Percentiles rank a stretch among this genome's conserved stretches.
Conservation (phyloP, 495 filamentous ascomycete genomes). For the Penicillium tannophilum region DNA sequence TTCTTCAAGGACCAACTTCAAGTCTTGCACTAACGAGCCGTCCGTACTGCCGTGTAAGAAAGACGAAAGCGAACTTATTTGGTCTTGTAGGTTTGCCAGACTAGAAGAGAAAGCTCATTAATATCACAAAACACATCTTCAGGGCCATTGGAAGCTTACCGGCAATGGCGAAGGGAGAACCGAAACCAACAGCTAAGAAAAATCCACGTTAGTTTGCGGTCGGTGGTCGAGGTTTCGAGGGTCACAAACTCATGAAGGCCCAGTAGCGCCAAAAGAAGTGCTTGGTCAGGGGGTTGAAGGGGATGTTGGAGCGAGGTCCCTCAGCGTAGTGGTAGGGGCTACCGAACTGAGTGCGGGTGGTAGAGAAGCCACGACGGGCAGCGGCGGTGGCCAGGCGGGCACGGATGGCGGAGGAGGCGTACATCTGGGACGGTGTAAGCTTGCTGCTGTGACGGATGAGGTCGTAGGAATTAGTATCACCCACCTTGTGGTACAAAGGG, state of each 20-base stretch:
- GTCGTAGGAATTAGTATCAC: conserved; percentile 14
- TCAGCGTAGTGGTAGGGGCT: conserved; percentile 98
- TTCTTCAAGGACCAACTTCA: conserved; percentile 27
- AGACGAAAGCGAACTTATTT: conserved; percentile 33
- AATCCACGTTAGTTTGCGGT: conserved; percentile 33
- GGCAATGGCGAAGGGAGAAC: conserved; percentile 77
- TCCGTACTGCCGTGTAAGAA: conserved; percentile 25
- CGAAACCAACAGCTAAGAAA: conserved; percentile 68
- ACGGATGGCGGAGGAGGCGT: conserved; percentile 77
- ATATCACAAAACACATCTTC: conserved; percentile 6
- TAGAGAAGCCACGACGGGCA: conserved; percentile 91
- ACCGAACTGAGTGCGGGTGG: conserved; percentile 80
- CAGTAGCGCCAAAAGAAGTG: conserved; percentile 84
- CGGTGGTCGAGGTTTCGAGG: conserved; percentile 16
- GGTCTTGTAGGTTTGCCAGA: conserved; percentile 85
- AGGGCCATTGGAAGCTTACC: conserved; percentile 55
- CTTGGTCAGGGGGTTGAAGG: conserved; percentile 91
- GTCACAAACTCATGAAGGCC: conserved; percentile 68
- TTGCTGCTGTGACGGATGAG: conserved; percentile 13
- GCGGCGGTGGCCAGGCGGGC: conserved; percentile 64
- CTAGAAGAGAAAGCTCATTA: conserved; percentile 49
- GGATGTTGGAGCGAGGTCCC: conserved; percentile 90
- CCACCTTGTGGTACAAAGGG: conserved; percentile 38
- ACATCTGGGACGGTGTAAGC: conserved; percentile 64
- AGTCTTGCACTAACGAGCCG: conserved; percentile 24